Base-by-base conservation (phyloP, 257 asterid genomes). In the Cinchona pubescens region DNA sequence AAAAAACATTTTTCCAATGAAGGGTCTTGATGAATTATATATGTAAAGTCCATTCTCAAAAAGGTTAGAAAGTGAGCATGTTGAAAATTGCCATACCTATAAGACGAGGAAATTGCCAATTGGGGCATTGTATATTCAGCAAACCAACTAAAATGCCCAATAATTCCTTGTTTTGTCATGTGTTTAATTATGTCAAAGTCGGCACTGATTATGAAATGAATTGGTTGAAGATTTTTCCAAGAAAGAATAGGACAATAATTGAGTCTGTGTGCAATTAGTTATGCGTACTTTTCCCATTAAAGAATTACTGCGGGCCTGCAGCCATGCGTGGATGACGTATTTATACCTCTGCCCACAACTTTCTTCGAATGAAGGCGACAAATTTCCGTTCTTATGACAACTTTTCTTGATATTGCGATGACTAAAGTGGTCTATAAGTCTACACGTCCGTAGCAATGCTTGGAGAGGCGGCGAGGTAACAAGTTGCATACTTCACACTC, bases 51-150 rank as follows among this genome's bases (percentile, higher is more conserved):
- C 64, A 13, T 25, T 10, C 29, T 30, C 69, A 15, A 13, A 19
- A 21, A 10, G 77, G 35, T 30, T 25, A 73, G 40, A 43, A 29
- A 1, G 10, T 18, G 23, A 29, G 1, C 69, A 29, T 0, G 32
- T 19, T 37, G 63, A 67, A 32, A 25, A 18, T 65, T 37, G 13
- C 18, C 40, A 11, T 21, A 29, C n/a, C n/a, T n/a, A n/a, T n/a
- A 3, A 67, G 60, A 69, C 7, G 21, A 56, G 32, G 42, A 73
- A 55, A 49, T n/a, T 4, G 70, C 68, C 75, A 68, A 55, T 32
- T 3, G 23, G 35, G 64, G 60, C 40, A 30, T 42, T 16, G 0
- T 27, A 30, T 4, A 34, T 35, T 42, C 37, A 2, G 4, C 2
- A 6, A 35, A 10, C 46, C 3, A 30, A 29, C 15, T 23, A 63